Percentiles rank a stretch among this genome's conserved stretches.
These are phyloP conservation scores for Magnolia sinica DNA, from an alignment of 164 flowering plant species.

Conservation along the genomic window DNA sequence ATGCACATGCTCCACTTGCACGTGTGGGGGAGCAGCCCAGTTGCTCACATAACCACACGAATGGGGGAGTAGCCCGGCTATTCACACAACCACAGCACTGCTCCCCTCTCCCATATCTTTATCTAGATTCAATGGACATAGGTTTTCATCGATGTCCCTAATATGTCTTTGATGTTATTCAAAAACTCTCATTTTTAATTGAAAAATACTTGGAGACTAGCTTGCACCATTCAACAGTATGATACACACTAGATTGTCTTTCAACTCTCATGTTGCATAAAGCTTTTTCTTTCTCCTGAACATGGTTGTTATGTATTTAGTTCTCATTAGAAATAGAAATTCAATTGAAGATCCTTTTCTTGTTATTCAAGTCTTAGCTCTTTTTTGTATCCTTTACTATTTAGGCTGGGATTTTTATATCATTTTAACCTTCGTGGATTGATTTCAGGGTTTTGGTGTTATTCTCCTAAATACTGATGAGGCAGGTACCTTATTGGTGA, in stretches of 20 bases:
- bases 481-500: constrained; percentile 85
- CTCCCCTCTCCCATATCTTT: too few relatives aligned
- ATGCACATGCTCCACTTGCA: too few relatives aligned
- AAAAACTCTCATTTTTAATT: too few relatives aligned
- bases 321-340: neutral
- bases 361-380: neutral
- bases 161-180: too few relatives aligned
- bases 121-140: too few relatives aligned
- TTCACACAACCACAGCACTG: too few relatives aligned
- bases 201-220: too few relatives aligned
- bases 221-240: too few relatives aligned
- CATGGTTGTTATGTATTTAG: neutral
- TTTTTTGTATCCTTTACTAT: neutral
- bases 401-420: neutral
- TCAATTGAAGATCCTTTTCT: neutral
- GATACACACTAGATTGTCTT: neutral
- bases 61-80: too few relatives aligned
- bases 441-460: constrained; percentile 74
- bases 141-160: too few relatives aligned
- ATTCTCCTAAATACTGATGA: constrained; percentile 90
- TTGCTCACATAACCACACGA: too few relatives aligned
- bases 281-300: neutral
- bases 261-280: neutral
- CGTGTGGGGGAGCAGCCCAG: too few relatives aligned
- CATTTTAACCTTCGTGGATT: neutral